Evolutionary conservation across 2,329 filamentous ascomycete genomes (phyloP), one percentile per base, ranked within the genome.

Genomic region (Colletotrichum destructivum): DNA sequence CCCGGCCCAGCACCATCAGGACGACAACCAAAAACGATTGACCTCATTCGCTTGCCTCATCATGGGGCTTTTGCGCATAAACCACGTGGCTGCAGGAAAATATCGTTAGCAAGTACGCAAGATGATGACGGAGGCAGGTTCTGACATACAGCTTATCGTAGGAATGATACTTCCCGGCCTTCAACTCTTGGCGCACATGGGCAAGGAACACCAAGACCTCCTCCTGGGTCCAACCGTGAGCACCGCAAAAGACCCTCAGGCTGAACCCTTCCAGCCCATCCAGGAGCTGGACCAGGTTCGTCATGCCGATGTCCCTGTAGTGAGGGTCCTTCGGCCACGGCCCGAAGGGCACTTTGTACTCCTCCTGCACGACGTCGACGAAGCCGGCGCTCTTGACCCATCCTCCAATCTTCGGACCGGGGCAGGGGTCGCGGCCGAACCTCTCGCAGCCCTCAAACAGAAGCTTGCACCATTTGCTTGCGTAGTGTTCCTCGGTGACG

Each of bases 321-420:
- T 65, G 64, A 0, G 73, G 63, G 51, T 81, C 79, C 64, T 79
- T 81, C 3, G 82, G 74, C 82, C 83, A 85, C 2, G 78, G 75
- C 0, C 80, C 79, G 8, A 81, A 75, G 0, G 81, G 81, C 60
- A 78, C 66, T 65, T 78, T 79, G 70, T 77, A 81, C 9, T 75
- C 31, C 3, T 73, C 75, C 49, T 81, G 76, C 2, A 74, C 75
- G n/a, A 82, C 75, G 56, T 81, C 79, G 15, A 73, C 65, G 69
- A 84, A 85, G 0, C 83, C 82, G 2, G 77, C 78, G 1, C 78
- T 75, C 31, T 71, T 71, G n/a, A 82, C 73, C 77, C 78, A 81
- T 6, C 61, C 66, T 31, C 78, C 76, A 21, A 77, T 76, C 13
- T 69, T 65, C 0, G 75, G 75, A 1, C 76, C 79, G 0, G 77